Percentiles rank a stretch among this genome's conserved stretches.
Evolutionary conservation across 163 green algal genomes (phyloP).

Genomic region (Chlorella variabilis): DNA sequence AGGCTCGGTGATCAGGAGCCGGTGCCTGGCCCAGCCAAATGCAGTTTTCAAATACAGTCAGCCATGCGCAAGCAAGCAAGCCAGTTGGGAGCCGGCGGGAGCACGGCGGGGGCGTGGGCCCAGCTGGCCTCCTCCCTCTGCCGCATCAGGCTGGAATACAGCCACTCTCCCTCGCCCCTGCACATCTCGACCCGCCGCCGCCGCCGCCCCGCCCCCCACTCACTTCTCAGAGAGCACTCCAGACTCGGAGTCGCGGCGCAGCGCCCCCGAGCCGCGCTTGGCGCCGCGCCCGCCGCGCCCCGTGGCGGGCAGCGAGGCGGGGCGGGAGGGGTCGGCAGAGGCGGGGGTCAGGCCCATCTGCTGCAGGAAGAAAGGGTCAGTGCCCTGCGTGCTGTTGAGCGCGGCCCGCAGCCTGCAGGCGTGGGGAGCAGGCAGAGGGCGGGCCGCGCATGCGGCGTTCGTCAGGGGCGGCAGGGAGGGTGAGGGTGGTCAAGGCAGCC

Average conservation of each 20-base stretch:
- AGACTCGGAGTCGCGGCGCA: constrained; percentile 26
- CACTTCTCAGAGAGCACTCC: constrained; percentile 41
- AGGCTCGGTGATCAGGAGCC: no score
- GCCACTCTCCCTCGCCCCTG: no score
- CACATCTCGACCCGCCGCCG: no score
- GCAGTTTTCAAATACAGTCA: no score
- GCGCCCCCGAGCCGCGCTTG: constrained; percentile 14
- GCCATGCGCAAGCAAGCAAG: no score
- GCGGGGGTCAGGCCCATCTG: constrained; percentile 37
- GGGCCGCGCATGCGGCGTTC: no score
- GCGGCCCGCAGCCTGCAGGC: constrained; percentile 41
- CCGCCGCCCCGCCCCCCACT: no score
- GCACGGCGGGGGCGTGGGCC: no score
- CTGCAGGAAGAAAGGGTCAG: constrained; percentile 6
- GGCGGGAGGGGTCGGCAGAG: constrained; percentile 16
- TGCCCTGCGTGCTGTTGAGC: constrained; percentile 28
- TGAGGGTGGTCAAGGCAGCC: background rate
- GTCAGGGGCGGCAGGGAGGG: background rate
- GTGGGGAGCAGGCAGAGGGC: background rate
- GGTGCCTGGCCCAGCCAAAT: no score
- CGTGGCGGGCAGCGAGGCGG: background rate
- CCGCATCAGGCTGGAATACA: no score
- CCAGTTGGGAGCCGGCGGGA: no score
- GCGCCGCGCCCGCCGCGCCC: background rate
- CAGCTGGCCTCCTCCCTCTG: no score